Evolutionary conservation across 164 flowering plant genomes (phyloP).

Genomic region (Magnolia kwangsiensis): DNA sequence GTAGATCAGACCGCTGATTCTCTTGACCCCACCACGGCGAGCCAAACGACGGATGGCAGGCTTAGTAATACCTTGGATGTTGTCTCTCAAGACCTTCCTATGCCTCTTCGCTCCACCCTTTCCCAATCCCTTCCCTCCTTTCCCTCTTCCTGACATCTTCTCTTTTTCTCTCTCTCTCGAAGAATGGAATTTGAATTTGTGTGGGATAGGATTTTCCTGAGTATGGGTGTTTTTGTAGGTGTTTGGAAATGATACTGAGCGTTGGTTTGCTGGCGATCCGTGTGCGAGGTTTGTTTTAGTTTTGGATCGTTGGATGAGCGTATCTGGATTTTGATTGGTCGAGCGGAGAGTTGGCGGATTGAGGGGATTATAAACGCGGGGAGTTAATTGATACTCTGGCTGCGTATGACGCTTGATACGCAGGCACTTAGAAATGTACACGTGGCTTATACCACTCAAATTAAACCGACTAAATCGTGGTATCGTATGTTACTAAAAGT

Average conservation of each 20-base stretch:
- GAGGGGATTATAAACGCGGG: not conserved
- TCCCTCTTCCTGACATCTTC: conserved; percentile 13
- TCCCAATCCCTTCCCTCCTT: conserved; percentile 12
- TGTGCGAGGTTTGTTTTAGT: not conserved
- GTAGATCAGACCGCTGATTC: conserved; percentile 15
- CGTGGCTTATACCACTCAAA: no score
- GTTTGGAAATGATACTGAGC: not conserved
- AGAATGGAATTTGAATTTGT: not conserved
- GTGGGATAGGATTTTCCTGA: not conserved
- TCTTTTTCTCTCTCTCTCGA: not conserved
- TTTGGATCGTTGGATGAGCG: not conserved
- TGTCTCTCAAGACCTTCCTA: conserved; percentile 11
- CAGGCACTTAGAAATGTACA: no score
- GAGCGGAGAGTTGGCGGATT: not conserved
- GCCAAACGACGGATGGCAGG: conserved; percentile 14
- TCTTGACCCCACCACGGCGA: conserved; percentile 11
- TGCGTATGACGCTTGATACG: no score
- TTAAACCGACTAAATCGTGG: no score
- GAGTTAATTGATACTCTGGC: no score
- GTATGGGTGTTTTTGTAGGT: not conserved
- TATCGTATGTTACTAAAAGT: no score
- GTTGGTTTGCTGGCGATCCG: conserved; percentile 1
- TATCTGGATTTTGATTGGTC: not conserved
- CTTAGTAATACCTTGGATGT: conserved; percentile 13
- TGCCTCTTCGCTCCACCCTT: conserved; percentile 14